These are phyloP conservation scores for Arthrobotrys conoides DNA, from an alignment of 2,329 filamentous ascomycete species.

Conservation along the genomic window DNA sequence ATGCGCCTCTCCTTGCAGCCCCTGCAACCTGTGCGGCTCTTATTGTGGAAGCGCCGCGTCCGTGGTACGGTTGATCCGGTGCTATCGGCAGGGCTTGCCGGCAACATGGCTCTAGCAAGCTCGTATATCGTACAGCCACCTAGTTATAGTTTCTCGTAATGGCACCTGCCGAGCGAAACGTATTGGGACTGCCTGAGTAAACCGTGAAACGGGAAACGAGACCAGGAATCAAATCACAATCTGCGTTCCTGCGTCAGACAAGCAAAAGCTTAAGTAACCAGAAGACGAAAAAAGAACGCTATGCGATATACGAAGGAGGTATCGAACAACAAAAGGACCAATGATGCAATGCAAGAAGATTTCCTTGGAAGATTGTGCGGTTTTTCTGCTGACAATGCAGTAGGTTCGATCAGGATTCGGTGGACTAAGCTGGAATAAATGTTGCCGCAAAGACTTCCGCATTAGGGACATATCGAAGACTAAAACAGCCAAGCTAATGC, in stretches of 20 bases:
- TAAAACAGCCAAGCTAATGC: constrained; percentile 10
- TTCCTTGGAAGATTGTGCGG: constrained; percentile 9
- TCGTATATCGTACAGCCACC: constrained; percentile 17
- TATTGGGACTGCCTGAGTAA: constrained; percentile 2
- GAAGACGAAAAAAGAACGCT: not conserved
- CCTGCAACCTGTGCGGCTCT: constrained; percentile 54
- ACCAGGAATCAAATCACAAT: constrained; percentile 1
- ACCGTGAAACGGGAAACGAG: constrained; percentile 1
- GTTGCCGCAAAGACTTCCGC: constrained; percentile 26
- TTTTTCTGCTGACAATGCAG: not conserved
- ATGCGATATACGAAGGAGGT: constrained; percentile 24
- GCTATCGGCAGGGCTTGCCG: constrained; percentile 20
- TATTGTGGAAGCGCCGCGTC: constrained; percentile 56
- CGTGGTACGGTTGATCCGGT: constrained; percentile 13
- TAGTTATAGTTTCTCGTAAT: not conserved
- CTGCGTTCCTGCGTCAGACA: constrained; percentile 14
- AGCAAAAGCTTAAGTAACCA: constrained; percentile 1
- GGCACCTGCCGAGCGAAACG: not conserved
- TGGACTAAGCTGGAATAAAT: constrained; percentile 43
- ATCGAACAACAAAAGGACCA: not conserved
- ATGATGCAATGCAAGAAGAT: constrained; percentile 22
- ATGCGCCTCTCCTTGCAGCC: constrained; percentile 55
- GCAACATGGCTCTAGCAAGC: constrained; percentile 13
- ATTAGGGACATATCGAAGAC: constrained; percentile 2
- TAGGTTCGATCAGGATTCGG: constrained; percentile 6